Evolutionary conservation across 164 flowering plant genomes (phyloP), one percentile per base, ranked within the genome.

Genomic region (Umbellularia californica): DNA sequence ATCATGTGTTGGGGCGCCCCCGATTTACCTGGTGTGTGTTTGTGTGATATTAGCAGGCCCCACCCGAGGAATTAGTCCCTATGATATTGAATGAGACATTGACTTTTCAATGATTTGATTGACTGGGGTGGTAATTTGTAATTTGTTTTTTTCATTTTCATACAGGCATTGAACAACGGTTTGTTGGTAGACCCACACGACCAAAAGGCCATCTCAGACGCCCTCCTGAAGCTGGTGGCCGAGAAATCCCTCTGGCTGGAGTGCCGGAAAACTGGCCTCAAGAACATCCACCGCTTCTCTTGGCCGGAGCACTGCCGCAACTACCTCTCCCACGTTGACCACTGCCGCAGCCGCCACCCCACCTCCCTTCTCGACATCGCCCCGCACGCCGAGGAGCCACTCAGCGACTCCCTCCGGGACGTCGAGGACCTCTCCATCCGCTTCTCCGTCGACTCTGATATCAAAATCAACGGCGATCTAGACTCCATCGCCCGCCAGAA

Each of bases 251-350:
- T 84, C 15, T 91, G 97, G 92, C n/a, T 76, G 0, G 93, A 90
- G 25, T 90, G 92, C 66, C 83, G 92, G 1, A 88, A 86, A 77
- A 87, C 85, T 69, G 92, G 97, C 62, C 81, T 86, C 6, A 90
- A 86, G 71, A 87, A 91, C 78, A 91, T 91, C 77, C 91, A 90
- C 75, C 84, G 85, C 20, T 91, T 85, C 84, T 90, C 97, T 5
- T 91, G 97, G 97, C 85, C 97, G 9, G 97, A 91, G 76, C 97
- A 92, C 75, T 89, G 95, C 81, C 81, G 79, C 1, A 89, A 84
- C 78, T 92, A 90, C 79, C 90, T 92, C 35, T 89, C 93, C 72
- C 88, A 88, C 55, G 81, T 91, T 9, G 89, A 86, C 75, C 87
- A 89, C 70, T 90, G 90, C 82, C 80, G 89, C 67, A 84, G 81